phyloP scores from a whole-genome alignment of 495 filamentous ascomycete genomes.

The Filosporella fistucella region DNA sequence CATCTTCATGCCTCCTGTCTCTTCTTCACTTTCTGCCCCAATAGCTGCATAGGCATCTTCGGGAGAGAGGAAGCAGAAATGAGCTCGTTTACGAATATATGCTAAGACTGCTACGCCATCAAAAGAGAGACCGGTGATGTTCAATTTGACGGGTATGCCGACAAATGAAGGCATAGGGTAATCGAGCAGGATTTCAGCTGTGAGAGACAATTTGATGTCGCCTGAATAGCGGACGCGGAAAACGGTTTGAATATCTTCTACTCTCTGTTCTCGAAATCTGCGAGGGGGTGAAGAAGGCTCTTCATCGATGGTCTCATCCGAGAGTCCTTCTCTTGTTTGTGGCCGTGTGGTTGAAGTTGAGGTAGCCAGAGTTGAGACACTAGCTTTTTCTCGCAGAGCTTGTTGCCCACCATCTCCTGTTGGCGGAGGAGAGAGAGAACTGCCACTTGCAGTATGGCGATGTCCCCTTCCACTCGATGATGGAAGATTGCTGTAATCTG shows the following conservation, averaged over 20 bases:
- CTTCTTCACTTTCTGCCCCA: conserved; percentile 41
- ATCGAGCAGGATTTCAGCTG: conserved; percentile 91
- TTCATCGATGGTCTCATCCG: conserved; percentile 24
- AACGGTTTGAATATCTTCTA: conserved; percentile 81
- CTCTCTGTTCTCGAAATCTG: conserved; percentile 36
- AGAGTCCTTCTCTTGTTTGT: conserved; percentile 37
- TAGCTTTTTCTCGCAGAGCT: conserved; percentile 41
- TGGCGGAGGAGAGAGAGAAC: conserved; percentile 21
- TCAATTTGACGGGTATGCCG: conserved; percentile 82
- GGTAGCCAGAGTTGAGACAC: conserved; percentile 48
- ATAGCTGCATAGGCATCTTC: conserved; percentile 74
- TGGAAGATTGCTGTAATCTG: conserved; percentile 25
- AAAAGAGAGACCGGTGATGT: conserved; percentile 90
- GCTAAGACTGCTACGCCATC: conserved; percentile 91
- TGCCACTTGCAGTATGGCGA: conserved; percentile 21
- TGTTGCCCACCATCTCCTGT: conserved; percentile 18
- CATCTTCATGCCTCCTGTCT: conserved; percentile 40
- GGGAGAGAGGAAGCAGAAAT: conserved; percentile 87
- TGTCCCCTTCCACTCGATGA: conserved; percentile 14
- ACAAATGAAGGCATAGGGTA: conserved; percentile 98
- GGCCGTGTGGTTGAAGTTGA: conserved; percentile 40
- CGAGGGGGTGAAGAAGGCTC: conserved; percentile 32
- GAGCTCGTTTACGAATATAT: conserved; percentile 75
- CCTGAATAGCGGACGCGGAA: conserved; percentile 85
- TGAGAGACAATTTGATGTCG: conserved; percentile 78